A percentile compares a stretch with the other conserved stretches of the same genome.
These are phyloP conservation scores for Penicillium macrosclerotiorum DNA, from an alignment of 495 filamentous ascomycete species.

Conservation along the genomic window DNA sequence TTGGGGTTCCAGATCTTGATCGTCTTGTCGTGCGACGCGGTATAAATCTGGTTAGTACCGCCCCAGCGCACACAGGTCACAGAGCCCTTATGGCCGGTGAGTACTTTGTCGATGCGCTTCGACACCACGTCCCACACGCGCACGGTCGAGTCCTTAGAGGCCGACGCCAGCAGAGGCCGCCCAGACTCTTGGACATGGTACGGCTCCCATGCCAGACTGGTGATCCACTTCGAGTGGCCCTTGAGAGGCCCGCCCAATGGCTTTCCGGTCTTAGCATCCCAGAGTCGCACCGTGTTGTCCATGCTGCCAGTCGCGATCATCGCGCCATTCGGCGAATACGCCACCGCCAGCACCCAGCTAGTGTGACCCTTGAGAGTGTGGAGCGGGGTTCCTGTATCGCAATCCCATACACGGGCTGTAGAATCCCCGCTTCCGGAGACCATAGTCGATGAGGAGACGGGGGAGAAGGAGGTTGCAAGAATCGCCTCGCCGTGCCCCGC, in stretches of 20 bases:
- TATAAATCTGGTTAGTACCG: slow-evolving; percentile 82
- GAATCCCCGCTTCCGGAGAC: slow-evolving; percentile 89
- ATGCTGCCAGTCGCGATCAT: slow-evolving; percentile 89
- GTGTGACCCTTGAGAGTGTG: slow-evolving; percentile 91
- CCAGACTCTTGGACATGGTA: slow-evolving; percentile 79
- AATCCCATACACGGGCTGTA: slow-evolving; percentile 94
- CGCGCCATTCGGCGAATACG: slow-evolving; percentile 79
- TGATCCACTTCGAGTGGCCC: slow-evolving; percentile 91
- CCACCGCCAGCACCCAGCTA: slow-evolving; percentile 86
- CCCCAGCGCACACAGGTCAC: slow-evolving; percentile 95
- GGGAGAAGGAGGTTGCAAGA: slow-evolving; percentile 84
- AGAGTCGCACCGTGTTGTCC: slow-evolving; percentile 88
- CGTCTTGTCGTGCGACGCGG: slow-evolving; percentile 87
- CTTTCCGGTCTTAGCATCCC: slow-evolving; percentile 83
- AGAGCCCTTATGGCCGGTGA: slow-evolving; percentile 84
- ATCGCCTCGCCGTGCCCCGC: slow-evolving; percentile 92
- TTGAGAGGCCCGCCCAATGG: slow-evolving; percentile 73
- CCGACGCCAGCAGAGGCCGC: slow-evolving; percentile 77
- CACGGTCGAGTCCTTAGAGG: slow-evolving; percentile 87
- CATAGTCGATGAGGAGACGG: slow-evolving; percentile 72
- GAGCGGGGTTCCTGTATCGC: slow-evolving; percentile 87
- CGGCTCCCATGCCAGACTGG: slow-evolving; percentile 86
- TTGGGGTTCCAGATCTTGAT: slow-evolving; percentile 88
- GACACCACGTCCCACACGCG: slow-evolving; percentile 84
- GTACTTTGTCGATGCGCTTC: slow-evolving; percentile 71